A percentile compares a stretch with the other conserved stretches of the same genome.
phyloP scores from a whole-genome alignment of 1,284 basidiomycete genomes.

The Inonotus hispidus region DNA sequence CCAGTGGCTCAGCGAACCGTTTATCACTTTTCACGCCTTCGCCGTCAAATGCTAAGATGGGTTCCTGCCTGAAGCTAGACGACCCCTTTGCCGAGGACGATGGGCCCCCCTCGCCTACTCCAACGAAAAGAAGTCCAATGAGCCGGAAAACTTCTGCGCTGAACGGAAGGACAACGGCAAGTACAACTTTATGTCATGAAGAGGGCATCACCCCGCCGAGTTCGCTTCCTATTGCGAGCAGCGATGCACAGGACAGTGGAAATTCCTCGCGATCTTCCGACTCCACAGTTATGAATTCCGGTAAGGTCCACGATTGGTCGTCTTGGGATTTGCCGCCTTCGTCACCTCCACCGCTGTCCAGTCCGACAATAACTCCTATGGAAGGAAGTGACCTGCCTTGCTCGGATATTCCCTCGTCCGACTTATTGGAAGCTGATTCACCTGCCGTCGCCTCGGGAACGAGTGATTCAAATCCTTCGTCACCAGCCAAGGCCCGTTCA shows the following conservation, averaged over 20 bases:
- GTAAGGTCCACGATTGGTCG: constrained; percentile 16
- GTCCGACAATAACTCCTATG: constrained; percentile 9
- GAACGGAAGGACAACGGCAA: neutral
- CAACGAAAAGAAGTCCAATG: constrained; percentile 1
- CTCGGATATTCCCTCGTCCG: constrained; percentile 14
- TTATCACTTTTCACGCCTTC: constrained; percentile 18
- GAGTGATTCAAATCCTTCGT: constrained; percentile 1
- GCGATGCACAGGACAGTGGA: constrained; percentile 2
- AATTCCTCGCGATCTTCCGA: constrained; percentile 3
- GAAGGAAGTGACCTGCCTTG: constrained; percentile 13
- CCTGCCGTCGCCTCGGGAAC: constrained; percentile 3
- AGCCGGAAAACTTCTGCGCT: neutral
- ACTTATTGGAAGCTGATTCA: constrained; percentile 8
- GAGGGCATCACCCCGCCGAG: constrained; percentile 5
- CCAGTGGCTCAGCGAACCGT: constrained; percentile 2
- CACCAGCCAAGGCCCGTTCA: neutral
- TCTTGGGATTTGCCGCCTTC: constrained; percentile 17
- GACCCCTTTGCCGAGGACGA: constrained; percentile 2
- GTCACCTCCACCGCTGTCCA: constrained; percentile 16
- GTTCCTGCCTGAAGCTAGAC: neutral
- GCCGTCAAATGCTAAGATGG: constrained; percentile 1
- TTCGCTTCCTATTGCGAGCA: constrained; percentile 17
- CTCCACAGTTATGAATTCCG: constrained; percentile 11
- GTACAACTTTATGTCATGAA: neutral
- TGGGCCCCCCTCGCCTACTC: constrained; percentile 14